Percentiles rank a stretch among this genome's conserved stretches.
Conservation (phyloP, 2,329 filamentous ascomycete species). For the Penicillium glabrum region DNA sequence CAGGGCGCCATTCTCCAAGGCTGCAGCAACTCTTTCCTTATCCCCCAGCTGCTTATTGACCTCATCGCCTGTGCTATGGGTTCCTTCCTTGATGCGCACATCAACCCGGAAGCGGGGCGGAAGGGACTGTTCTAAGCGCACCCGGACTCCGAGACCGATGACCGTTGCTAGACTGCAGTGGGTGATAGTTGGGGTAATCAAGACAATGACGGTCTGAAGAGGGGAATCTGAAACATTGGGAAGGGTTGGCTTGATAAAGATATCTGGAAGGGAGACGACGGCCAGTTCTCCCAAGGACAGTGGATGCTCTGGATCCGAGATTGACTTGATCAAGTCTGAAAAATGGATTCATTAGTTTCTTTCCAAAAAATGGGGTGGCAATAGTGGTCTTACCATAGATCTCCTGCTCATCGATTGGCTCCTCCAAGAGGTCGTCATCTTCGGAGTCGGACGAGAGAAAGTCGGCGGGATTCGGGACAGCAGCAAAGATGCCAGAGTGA, state of each 20-base stretch:
- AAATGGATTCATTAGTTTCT: background rate
- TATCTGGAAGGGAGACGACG: conserved; percentile 94
- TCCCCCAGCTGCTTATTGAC: conserved; percentile 96
- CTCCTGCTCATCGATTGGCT: conserved; percentile 95
- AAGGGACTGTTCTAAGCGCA: conserved; percentile 84
- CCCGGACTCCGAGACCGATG: conserved; percentile 88
- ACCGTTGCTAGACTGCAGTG: conserved; percentile 96
- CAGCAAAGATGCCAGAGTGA: conserved; percentile 50
- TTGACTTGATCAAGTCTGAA: conserved; percentile 85
- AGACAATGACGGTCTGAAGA: conserved; percentile 75
- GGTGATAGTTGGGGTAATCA: conserved; percentile 94
- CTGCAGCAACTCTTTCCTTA: conserved; percentile 94
- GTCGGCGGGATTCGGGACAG: conserved; percentile 52
- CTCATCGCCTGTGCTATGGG: conserved; percentile 91
- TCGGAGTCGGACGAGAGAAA: conserved; percentile 47
- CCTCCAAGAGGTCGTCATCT: conserved; percentile 63
- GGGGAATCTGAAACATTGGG: conserved; percentile 56
- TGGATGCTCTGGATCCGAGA: conserved; percentile 95
- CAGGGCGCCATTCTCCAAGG: conserved; percentile 87
- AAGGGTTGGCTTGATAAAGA: conserved; percentile 71
- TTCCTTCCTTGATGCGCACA: conserved; percentile 91
- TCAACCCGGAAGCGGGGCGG: conserved; percentile 91
- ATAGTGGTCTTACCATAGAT: conserved; percentile 69
- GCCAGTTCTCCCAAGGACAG: conserved; percentile 89
- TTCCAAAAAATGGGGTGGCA: background rate